A percentile compares a stretch with the other conserved stretches of the same genome.
These are phyloP conservation scores for Carex sylvatica DNA, from an alignment of 202 grass and related monocot genomes.

Conservation along the genomic window DNA sequence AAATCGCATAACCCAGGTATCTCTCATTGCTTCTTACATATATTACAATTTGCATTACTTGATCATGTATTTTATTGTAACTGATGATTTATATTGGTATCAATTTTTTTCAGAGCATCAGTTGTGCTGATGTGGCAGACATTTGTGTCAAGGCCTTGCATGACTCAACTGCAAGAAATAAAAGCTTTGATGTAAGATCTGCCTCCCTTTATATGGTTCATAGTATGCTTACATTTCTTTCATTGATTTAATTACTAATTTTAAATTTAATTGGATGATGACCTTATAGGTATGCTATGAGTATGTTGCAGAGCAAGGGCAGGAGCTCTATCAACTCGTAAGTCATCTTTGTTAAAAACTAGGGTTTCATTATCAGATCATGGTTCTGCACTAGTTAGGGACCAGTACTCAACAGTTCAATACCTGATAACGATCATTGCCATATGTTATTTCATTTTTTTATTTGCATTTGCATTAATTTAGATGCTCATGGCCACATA, in stretches of 20 bases:
- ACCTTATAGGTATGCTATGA: slow-evolving; percentile 77
- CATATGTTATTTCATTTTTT: neutral
- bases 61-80: slow-evolving; percentile 17
- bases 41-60: neutral
- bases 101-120: slow-evolving; percentile 58
- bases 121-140: slow-evolving; percentile 96
- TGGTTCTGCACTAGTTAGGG: neutral
- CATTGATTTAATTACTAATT: neutral
- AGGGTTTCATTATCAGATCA: slow-evolving; percentile 8
- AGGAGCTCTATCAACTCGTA: slow-evolving; percentile 90
- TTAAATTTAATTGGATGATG: slow-evolving; percentile 14
- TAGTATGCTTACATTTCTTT: neutral
- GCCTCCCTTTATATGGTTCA: slow-evolving; percentile 5
- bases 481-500: neutral
- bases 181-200: slow-evolving; percentile 93
- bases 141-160: slow-evolving; percentile 97
- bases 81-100: neutral
- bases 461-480: neutral
- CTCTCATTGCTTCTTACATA: neutral
- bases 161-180: slow-evolving; percentile 96
- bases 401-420: neutral
- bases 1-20: slow-evolving; percentile 86
- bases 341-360: slow-evolving; percentile 29
- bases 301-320: slow-evolving; percentile 77
- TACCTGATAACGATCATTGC: neutral